Base-by-base conservation (phyloP, 2,329 filamentous ascomycete species). In the Ophiostoma piceae region DNA sequence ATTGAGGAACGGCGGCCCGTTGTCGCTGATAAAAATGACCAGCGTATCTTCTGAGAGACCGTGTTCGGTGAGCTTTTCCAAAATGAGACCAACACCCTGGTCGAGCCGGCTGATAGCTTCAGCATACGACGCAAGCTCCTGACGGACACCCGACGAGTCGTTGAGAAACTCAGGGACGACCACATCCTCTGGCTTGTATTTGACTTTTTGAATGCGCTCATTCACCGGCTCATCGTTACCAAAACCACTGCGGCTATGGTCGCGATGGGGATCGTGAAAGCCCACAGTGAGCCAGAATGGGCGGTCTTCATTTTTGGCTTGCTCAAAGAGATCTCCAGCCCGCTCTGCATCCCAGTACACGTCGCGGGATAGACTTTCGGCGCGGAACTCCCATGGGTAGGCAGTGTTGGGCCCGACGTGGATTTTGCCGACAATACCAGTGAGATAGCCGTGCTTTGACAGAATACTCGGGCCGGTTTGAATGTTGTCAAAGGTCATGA, bases 351-450 rank as follows among this genome's bases (percentile, higher is more conserved):
- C 76, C 73, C 75, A 76, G 14, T 76, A 76, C 5, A 84, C 81
- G 71, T 85, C 79, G 12, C 83, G 77, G 3, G 76, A 83, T 4
- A 76, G 76, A 69, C 81, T 83, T 70, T 80, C 79, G 35, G 77
- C 75, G n/a, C 75, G 68, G 14, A 77, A 73, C 60, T 81, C 74
- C 82, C 82, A 84, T 0, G 80, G 80, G 70, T 83, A 84, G 0
- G 76, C 76, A 0, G 67, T 66, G 0, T 68, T 62, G 0, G 82
- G 82, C 0, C 81, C 81, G 12, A 84, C 82, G 66, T 84, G 83
- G 0, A 84, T 75, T 73, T 84, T 84, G 2, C 81, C 81, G 2
- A 84, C 74, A 29, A 85, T 80, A 0, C 81, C 82, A 0, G 82
- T 84, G 62, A 76, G 77, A 71, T 83, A 83, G 0, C 80, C 82